Evolutionary conservation across 1,139 yeast genomes (phyloP), one percentile per base, ranked within the genome.

Genomic region (Eremothecium cymbalariae): DNA sequence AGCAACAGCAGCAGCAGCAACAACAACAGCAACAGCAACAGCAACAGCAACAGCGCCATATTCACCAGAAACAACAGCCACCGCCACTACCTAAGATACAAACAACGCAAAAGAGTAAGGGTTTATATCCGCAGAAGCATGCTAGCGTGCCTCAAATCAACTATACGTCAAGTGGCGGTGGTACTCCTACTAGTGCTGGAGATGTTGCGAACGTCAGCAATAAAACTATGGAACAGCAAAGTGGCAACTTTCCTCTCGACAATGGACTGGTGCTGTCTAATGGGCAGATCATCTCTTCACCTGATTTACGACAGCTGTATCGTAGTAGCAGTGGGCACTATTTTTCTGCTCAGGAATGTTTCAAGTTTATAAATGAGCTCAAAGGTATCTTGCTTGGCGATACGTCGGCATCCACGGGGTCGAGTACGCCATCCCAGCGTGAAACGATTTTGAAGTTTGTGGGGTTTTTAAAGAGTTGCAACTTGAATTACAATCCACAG

Each of bases 281-380:
- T 25, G 52, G 48, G 7, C 47, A 46, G 19, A 41, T 53, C 5
- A 39, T 40, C 8, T 48, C 57, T 3, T 44, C 51, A 8, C 39
- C 45, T 4, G 54, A 52, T 11, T 38, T 56, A 17, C 48, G 47
- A 21, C 38, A 45, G 18, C 41, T 52, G 22, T 53, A 51, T 39
- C 38, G 38, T 7, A 48, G 46, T 6, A 51, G 50, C 34, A 58
- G 59, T 4, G 31, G 42, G 5, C 47, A 49, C 23, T 56, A 55
- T 33, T 56, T 55, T 37, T 51, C 59, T 2, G 46, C 51, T 23
- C 30, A 39, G 0, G 34, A 34, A 8, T 53, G 50, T 8, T 52
- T 40, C 34, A 41, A 45, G 30, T 55, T 56, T 32, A 29, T 52
- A 3, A 54, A 51, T 36, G 28, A 39, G 14, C 36, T 55, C n/a